Conservation (phyloP, 2,329 filamentous ascomycete species). For the Talaromyces marneffei region DNA sequence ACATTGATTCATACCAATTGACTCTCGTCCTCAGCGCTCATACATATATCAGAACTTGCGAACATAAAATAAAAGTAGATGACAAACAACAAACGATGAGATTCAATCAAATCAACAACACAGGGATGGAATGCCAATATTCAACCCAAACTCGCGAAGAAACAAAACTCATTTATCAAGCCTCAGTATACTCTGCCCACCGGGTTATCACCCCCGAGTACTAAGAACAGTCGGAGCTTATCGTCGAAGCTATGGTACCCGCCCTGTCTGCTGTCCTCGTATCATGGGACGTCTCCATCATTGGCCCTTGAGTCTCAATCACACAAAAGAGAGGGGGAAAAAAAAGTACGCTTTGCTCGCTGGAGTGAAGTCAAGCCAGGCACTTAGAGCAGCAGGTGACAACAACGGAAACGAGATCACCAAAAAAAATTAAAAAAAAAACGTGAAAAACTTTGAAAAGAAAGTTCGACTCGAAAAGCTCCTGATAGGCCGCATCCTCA, state of each 20-base stretch:
- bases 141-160: not conserved
- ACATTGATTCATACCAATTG: no score
- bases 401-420: not conserved
- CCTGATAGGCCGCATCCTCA: conserved; percentile 2
- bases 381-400: not conserved
- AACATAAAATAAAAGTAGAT: no score
- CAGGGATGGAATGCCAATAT: not conserved
- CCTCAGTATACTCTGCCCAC: conserved; percentile 10
- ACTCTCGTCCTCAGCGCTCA: no score
- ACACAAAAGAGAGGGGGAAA: not conserved
- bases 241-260: conserved; percentile 12
- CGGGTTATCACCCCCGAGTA: conserved; percentile 3
- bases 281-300: conserved; percentile 9
- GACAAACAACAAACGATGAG: not conserved
- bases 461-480: not conserved
- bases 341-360: not conserved
- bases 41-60: no score
- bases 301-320: conserved; percentile 1
- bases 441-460: not conserved
- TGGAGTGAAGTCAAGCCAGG: not conserved
- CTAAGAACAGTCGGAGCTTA: conserved; percentile 12
- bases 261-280: conserved; percentile 4
- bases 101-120: not conserved
- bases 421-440: not conserved
- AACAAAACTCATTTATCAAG: not conserved